phyloP scores from a whole-genome alignment of 2,329 filamentous ascomycete species.

The Canariomyces notabilis region DNA sequence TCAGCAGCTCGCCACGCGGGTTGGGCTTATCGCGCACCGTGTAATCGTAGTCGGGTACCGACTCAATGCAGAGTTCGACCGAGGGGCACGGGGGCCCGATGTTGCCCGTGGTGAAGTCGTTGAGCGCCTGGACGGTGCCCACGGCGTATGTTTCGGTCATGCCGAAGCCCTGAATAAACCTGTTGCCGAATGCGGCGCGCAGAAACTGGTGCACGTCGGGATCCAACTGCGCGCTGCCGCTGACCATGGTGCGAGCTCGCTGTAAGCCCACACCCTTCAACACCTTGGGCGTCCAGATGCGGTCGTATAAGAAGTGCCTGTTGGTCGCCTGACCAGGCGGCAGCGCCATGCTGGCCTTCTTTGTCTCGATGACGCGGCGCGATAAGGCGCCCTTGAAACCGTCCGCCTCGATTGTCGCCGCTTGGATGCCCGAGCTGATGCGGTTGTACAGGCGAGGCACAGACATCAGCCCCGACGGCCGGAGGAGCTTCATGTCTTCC shows the following conservation, averaged over 20 bases:
- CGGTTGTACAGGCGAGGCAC: conserved; percentile 90
- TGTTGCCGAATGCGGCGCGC: conserved; percentile 72
- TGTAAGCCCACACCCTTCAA: conserved; percentile 77
- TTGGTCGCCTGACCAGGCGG: conserved; percentile 70
- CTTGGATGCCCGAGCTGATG: conserved; percentile 77
- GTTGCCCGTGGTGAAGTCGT: conserved; percentile 73
- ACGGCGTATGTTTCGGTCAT: conserved; percentile 90
- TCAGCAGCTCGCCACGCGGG: conserved; percentile 82
- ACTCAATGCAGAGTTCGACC: conserved; percentile 73
- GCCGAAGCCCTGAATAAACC: conserved; percentile 84
- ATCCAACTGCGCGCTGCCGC: conserved; percentile 86
- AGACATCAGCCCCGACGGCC: conserved; percentile 77
- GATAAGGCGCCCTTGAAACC: conserved; percentile 80
- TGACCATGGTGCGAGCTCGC: conserved; percentile 67
- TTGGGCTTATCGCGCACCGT: conserved; percentile 78
- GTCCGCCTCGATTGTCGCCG: conserved; percentile 69
- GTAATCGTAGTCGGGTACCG: conserved; percentile 94
- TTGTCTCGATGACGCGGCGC: conserved; percentile 71
- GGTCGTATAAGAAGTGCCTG: conserved; percentile 72
- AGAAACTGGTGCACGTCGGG: conserved; percentile 85
- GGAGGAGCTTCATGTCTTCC: conserved; percentile 84
- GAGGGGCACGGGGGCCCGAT: conserved; percentile 68
- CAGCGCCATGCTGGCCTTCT: conserved; percentile 72
- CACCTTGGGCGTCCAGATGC: conserved; percentile 89
- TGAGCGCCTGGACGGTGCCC: conserved; percentile 60